These are phyloP conservation scores for Nemophila menziesii DNA, from an alignment of 257 asterid species.

Conservation along the genomic window DNA sequence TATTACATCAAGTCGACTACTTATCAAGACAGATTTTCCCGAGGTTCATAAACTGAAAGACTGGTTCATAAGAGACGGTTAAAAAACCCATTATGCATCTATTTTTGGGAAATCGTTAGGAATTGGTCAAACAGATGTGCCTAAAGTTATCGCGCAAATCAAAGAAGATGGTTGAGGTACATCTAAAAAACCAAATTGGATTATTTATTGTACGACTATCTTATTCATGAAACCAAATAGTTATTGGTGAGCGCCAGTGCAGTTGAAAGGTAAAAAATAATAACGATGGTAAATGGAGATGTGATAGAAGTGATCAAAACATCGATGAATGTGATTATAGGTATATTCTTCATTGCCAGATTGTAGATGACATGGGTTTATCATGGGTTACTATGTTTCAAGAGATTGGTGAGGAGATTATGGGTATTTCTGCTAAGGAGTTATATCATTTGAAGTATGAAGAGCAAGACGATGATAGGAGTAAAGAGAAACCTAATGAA, in stretches of 20 bases:
- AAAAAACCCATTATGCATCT: conserved; percentile 40
- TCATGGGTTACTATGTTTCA: conserved; percentile 87
- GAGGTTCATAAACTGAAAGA: conserved; percentile 50
- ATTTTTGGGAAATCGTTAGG: conserved; percentile 44
- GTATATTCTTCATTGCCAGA: conserved; percentile 76
- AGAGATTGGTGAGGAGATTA: conserved; percentile 72
- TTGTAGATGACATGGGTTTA: conserved; percentile 86
- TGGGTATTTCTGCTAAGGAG: conserved; percentile 72
- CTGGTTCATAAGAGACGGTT: conserved; percentile 74
- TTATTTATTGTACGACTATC: conserved; percentile 54
- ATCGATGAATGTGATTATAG: conserved; percentile 77
- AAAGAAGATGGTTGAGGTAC: conserved; percentile 80
- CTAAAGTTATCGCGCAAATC: conserved; percentile 75
- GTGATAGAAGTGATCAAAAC: conserved; percentile 59
- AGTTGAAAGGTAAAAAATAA: conserved; percentile 67
- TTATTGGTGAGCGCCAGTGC: conserved; percentile 75
- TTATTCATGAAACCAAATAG: conserved; percentile 48
- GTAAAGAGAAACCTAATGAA: too few relatives aligned
- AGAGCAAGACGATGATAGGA: conserved; percentile 72
- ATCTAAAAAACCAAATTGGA: conserved; percentile 87
- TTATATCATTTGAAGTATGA: conserved; percentile 53
- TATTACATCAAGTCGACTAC: conserved; percentile 46
- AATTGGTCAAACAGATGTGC: conserved; percentile 41
- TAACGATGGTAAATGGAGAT: conserved; percentile 79
- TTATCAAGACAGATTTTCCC: conserved; percentile 74